A percentile compares a stretch with the other conserved stretches of the same genome.
Evolutionary conservation across 768 basidiomycete genomes (phyloP).

Genomic region (Antrodiella citrinella): DNA sequence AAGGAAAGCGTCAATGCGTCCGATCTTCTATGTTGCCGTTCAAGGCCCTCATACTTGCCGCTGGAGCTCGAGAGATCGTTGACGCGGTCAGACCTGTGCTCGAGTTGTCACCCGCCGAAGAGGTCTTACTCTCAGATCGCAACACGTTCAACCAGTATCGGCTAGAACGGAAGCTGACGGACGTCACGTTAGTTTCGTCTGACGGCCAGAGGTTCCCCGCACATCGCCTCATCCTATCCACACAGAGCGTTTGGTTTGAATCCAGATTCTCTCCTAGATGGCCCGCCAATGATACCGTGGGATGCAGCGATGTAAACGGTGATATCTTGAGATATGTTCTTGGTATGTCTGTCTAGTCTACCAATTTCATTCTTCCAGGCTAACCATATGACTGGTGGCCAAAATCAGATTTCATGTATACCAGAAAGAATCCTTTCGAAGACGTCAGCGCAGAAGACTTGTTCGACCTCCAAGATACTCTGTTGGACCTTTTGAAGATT

Average conservation of each 20-base stretch:
- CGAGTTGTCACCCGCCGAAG: constrained; percentile 6
- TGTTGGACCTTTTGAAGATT: constrained; percentile 21
- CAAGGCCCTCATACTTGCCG: constrained; percentile 11
- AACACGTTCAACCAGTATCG: constrained; percentile 29
- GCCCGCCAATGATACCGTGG: constrained; percentile 14
- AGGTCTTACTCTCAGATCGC: constrained; percentile 15
- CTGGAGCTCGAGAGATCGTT: constrained; percentile 9
- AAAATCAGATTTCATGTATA: constrained; percentile 26
- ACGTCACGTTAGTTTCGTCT: constrained; percentile 27
- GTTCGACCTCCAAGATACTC: constrained; percentile 9
- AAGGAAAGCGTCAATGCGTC: constrained; percentile 19
- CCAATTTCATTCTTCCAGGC: not conserved
- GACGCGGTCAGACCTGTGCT: constrained; percentile 12
- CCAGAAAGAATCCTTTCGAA: not conserved
- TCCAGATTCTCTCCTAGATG: constrained; percentile 22
- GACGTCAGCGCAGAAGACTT: constrained; percentile 11
- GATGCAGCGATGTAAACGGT: constrained; percentile 4
- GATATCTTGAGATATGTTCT: constrained; percentile 21
- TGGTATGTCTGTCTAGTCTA: constrained; percentile 17
- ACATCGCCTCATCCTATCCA: constrained; percentile 33
- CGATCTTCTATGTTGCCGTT: constrained; percentile 18
- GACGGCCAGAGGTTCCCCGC: constrained; percentile 24
- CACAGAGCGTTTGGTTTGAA: constrained; percentile 24
- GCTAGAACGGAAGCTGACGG: constrained; percentile 23
- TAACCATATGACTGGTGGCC: not conserved